Base-by-base conservation (phyloP, 495 filamentous ascomycete species). In the Geopyxis carbonaria region DNA sequence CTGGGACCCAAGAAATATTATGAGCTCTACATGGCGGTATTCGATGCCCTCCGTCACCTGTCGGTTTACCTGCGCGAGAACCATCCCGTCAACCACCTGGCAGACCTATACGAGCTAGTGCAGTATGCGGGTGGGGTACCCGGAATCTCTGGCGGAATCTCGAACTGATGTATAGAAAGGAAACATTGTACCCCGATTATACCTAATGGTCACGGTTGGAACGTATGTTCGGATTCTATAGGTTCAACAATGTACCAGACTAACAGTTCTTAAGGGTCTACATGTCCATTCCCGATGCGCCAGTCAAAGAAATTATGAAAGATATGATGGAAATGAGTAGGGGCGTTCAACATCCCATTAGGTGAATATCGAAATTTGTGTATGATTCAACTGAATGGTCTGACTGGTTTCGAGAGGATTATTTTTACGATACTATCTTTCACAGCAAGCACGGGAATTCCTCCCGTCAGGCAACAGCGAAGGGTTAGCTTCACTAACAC, bases 311-410 rank as follows among this genome's bases (percentile, higher is more conserved):
- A 63, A 85, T 97, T 40, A 97, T 97, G 89, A 97, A 97, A 60
- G 89, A 97, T 57, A 97, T 97, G 89, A 97, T 97, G 89, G 89
- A 97, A 62, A 97, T 97, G 89, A 93, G 82, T 59, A 72, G 89
- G 45, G 89, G 89, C 33, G 83, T 97, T 21, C 89, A 97, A 54
- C 91, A 97, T 55, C 89, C 89, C 2, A 81, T 93, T 34, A 78
- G 53, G 53, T 56, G 48, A 22, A 25, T 13, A 14, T 15, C 13
- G 33, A 10, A 16, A 4, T 14, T 18, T 40, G 6, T 13, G 22
- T n/a, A n/a, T n/a, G 27, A n/a, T 11, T 25, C n/a, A 10, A 13
- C 36, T 20, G 18, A 7, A n/a, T n/a, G 18, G 10, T 13, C 40
- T 56, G 28, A 48, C 31, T 31, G 7, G 25, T 18, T 19, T 5